Conservation (phyloP, 116 monocot genomes). For the Zostera marina region DNA sequence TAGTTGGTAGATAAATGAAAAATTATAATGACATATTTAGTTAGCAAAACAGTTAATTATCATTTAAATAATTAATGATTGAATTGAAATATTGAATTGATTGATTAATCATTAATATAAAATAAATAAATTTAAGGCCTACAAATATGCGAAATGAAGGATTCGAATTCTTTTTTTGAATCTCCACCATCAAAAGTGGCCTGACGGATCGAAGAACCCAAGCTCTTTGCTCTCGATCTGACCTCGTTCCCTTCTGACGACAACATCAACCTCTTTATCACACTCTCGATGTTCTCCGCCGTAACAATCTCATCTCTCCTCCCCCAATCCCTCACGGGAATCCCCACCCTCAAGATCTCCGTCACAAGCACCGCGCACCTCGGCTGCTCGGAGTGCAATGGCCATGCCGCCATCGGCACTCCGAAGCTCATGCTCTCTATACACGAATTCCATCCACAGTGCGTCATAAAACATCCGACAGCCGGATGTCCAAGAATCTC, state of each 20-base stretch:
- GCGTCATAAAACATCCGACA: conserved; percentile 44
- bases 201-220: neutral
- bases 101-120: too few species aligned
- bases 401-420: conserved; percentile 39
- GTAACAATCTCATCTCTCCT: neutral
- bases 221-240: neutral
- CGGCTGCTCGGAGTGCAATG: conserved; percentile 57
- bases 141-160: neutral
- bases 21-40: too few species aligned
- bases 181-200: neutral
- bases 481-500: conserved; percentile 43
- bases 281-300: neutral
- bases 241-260: neutral
- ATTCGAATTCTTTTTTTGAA: neutral
- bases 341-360: conserved; percentile 19
- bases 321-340: conserved; percentile 17
- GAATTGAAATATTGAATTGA: too few species aligned
- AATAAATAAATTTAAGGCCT: neutral
- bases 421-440: conserved; percentile 41
- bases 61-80: too few species aligned
- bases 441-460: conserved; percentile 88
- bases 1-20: too few species aligned
- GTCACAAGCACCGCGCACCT: conserved; percentile 25
- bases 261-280: neutral
- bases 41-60: too few species aligned